Base-by-base conservation (phyloP, 768 basidiomycete species). In the Mycena alexandri region DNA sequence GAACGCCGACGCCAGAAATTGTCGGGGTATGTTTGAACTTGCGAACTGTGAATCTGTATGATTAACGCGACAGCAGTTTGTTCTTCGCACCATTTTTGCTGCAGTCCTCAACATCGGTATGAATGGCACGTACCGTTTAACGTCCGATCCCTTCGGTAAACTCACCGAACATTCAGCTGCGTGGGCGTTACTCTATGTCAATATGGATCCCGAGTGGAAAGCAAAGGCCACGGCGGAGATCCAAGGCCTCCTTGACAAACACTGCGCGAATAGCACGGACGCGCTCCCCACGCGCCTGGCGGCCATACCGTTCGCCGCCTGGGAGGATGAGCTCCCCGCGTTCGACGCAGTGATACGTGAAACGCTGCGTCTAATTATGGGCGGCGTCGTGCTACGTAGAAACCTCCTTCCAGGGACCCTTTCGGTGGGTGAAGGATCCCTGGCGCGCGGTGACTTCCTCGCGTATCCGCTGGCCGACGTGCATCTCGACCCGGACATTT, bases 251-350 rank as follows among this genome's bases (percentile, higher is more conserved):
- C 22, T 68, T 24, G 25, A 44, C 33, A 64, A 51, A 11, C 50
- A 68, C 57, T 41, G 33, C 48, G 38, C 44, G 13, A 16, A 43
- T 4, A 0, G 19, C 14, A 33, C 44, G 46, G 3, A 9, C 13
- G 53, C 50, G 11, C 17, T 61, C 5, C 60, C 52, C 60, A 21
- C 33, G 19, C 60, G 60, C 16, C 50, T 72, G n/a, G 36, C 70
- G 19, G 21, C n/a, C 19, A 51, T 72, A 22, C 71, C 71, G 7
- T 10, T 69, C n/a, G 25, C 24, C 25, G 66, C 48, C n/a, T 72
- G 71, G 71, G 71, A 72, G 59, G 42, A 53, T 12, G 65, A 67
- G 13, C 44, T 71, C 53, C 70, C 70, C 21, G 66, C 67, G 4
- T 13, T 68, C 25, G 71, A 72, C 33, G 33, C 46, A 17, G 44